Base-by-base conservation (phyloP, 805 yeast genomes). In the Candida methanosorbosa region DNA sequence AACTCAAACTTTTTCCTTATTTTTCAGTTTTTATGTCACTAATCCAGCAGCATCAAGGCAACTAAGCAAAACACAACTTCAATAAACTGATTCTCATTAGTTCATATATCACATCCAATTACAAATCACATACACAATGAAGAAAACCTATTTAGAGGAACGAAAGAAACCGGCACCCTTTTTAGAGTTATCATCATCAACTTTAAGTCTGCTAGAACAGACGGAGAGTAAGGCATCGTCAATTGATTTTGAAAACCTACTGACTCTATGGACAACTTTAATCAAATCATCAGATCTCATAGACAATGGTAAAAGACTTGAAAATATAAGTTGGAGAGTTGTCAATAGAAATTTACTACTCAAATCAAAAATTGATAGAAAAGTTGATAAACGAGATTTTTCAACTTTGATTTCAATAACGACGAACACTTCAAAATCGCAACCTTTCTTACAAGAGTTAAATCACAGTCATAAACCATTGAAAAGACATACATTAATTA, bases 221-320 rank as follows among this genome's bases (percentile, higher is more conserved):
- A 42, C 48, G 17, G 35, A 35, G 21, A 35, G 32, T 29, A 44
- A 43, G 16, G 33, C 38, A 4, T 35, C 48, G 3, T 52, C 52
- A 3, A 43, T 61, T 11, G 64, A 64, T 28, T 48, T 65, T 26
- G 66, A 63, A 35, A 61, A 59, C 33, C 61, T 64, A 3, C 43
- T 65, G 20, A 56, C 63, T 3, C 56, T 65, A 18, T 64, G 69
- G 66, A 60, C 67, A 9, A 65, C 68, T 2, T 33, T 59, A 12
- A 52, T 53, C 9, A 57, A 59, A 35, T 50, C 58, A 2, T 47
- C 57, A 18, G 54, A 50, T 29, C 48, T 49, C 31, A 49, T 59
- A 14, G 41, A 42, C 25, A 54, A 58, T 34, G 64, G 64, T 19
- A 49, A 48, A 31, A 39, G 65, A 32, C 41, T 59, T 14, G 64